Conservation (phyloP, 345 rosid species). For the Eucalyptus grandis region DNA sequence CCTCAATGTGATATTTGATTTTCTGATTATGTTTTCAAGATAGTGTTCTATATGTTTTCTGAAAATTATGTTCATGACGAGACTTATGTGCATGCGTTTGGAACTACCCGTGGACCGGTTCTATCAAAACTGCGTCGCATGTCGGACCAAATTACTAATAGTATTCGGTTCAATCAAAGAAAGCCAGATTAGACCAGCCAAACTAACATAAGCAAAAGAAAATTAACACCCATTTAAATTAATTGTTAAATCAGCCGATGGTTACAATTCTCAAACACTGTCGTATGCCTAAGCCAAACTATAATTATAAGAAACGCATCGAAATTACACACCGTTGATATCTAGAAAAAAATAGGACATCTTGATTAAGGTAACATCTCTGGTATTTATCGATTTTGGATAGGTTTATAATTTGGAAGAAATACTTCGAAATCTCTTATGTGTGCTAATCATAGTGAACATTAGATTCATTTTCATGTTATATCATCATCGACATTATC, state of each 20-base stretch:
- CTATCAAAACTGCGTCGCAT: background rate
- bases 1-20: background rate
- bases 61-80: background rate
- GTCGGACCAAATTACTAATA: background rate
- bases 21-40: background rate
- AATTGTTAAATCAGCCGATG: fast-evolving
- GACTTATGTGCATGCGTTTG: background rate
- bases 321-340: background rate
- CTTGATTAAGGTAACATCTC: fast-evolving
- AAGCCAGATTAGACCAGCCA: background rate
- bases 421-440: background rate
- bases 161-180: background rate
- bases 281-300: background rate
- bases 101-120: background rate
- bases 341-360: background rate
- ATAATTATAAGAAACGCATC: background rate
- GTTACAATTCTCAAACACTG: background rate
- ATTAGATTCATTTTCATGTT: background rate
- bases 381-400: background rate
- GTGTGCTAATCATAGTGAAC: background rate
- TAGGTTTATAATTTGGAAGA: background rate
- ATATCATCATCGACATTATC: background rate
- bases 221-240: background rate
- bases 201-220: background rate
- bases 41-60: background rate